Evolutionary conservation across 331 rosid genomes (phyloP), one percentile per base, ranked within the genome.

Genomic region (Quercus lobata): DNA sequence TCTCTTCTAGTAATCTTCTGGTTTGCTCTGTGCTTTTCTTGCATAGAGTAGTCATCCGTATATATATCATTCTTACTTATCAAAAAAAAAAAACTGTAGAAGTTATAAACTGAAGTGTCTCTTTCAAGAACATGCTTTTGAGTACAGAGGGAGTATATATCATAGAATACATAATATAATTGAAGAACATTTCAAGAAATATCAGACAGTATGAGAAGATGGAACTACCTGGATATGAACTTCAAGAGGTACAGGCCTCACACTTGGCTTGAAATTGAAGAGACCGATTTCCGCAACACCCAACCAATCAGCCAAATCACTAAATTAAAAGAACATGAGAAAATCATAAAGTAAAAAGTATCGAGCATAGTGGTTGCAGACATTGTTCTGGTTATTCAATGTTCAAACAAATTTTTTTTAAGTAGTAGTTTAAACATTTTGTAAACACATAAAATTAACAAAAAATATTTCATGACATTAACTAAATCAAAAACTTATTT

Each of bases 221-320:
- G 56, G 29, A 72, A 30, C 32, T 56, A 63, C 98, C 97, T 95
- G 97, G 78, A 95, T 95, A 89, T 95, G 99, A 80, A 91, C 99
- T 87, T 95, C 97, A 78, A 95, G 89, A 49, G 99, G 97, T 35
- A 95, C 99, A 72, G 97, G 99, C 85, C 99, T 90, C 80, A 95
- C 99, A 58, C 99, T 95, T 77, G 99, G 99, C 90, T 95, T 95
- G 89, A 95, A 95, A 84, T 95, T 95, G 90, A 92, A 95, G 73
- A 95, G 96, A 37, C 99, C 97, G 17, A 84, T 82, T 76, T 95
- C 99, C 79, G 84, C 97, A 72, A 95, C 97, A 71, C 99, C 99
- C 90, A 95, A 84, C 99, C 99, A 95, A 82, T 95, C 99, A 81
- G 91, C 97, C 85, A 95, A 88, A 87, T 95, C 94, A 73, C 98